Evolutionary conservation across 345 rosid species (phyloP), one percentile per base, ranked within the genome.

Genomic region (Euphorbia pulcherrima): DNA sequence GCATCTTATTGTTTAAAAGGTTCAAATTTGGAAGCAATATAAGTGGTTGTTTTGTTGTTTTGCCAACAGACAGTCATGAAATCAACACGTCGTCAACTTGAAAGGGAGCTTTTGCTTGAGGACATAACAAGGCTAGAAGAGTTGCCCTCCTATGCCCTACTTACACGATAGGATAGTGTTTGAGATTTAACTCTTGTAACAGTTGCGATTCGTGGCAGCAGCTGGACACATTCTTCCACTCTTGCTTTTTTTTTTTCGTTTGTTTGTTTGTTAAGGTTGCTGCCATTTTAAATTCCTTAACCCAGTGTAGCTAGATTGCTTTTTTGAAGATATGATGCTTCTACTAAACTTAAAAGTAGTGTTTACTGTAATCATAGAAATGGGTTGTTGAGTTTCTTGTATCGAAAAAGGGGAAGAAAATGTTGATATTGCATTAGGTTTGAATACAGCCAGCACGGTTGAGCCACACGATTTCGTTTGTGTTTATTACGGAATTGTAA

Each of bases 101-200:
- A 94, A 77, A 88, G 92, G 78, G 99, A 94, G 80, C 92, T 94
- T 21, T 82, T 82, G 30, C 60, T 41, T 27, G 90, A 89, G 69
- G 92, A 91, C 62, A n/a, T 86, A 33, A 82, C 80, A 53, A 78
- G 89, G 29, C 78, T 89, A 27, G 96, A 94, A 78, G 99, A 94
- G 21, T 69, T 94, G 75, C 97, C 99, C 8, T 89, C 97, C 0
- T 85, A 83, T 75, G 35, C 77, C 66, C 97, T 90, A 76, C 91
- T 93, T 67, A 69, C 52, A 58, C 56, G 67, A 40, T 63, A 72
- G 76, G 1, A 35, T 35, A 62, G 57, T 40, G 29, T 21, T 18
- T 20, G 69, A 58, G 55, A 65, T 26, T 33, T 62, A 8, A 57
- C 44, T 27, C 39, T 59, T 39, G 54, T 65, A 51, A 39, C 64